Evolutionary conservation across 2,329 filamentous ascomycete genomes (phyloP), one percentile per base, ranked within the genome.

Genomic region (Beauveria sp.): DNA sequence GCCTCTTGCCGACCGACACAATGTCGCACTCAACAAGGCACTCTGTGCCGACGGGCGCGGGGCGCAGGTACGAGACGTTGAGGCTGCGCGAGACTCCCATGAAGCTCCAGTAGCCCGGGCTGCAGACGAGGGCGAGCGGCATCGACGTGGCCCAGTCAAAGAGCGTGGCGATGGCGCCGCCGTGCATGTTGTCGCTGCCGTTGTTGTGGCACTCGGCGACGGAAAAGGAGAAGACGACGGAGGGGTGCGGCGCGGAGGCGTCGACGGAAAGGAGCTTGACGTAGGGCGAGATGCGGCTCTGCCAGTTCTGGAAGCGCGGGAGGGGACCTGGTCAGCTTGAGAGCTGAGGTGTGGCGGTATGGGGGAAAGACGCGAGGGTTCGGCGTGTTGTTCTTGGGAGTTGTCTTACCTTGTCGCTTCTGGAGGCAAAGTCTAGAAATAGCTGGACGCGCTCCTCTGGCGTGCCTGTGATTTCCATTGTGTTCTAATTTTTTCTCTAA

Each of bases 41-140:
- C 65, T 77, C 75, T 1, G 72, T 74, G 10, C 82, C 85, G 14
- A 70, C 68, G 1, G 82, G 81, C 3, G 82, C 78, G 1, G 88
- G 87, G 1, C 85, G 79, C 63, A 91, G 72, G 70, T 89, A 91
- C 0, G 85, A 89, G 47, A 88, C 79, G 67, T 81, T 84, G 59
- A 91, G 76, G 28, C 83, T 86, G 62, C 88, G 80, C 68, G 79
- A 85, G 28, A 91, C 86, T 43, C 88, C 87, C 26, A 86, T 77
- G 44, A 74, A 75, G 61, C 78, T 74, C 82, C 87, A 89, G 70
- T 80, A 84, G 6, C 85, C 87, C 0, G 82, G 82, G 24, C 75
- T 75, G 50, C 80, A 79, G 56, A 87, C 71, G 43, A 86, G 77
- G 10, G 80, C 72, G 14, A 90, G 71, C 3, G 84, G 77, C 20